Evolutionary conservation across 352 stramenopile species (phyloP).

Genomic region (Pythium sp.): DNA sequence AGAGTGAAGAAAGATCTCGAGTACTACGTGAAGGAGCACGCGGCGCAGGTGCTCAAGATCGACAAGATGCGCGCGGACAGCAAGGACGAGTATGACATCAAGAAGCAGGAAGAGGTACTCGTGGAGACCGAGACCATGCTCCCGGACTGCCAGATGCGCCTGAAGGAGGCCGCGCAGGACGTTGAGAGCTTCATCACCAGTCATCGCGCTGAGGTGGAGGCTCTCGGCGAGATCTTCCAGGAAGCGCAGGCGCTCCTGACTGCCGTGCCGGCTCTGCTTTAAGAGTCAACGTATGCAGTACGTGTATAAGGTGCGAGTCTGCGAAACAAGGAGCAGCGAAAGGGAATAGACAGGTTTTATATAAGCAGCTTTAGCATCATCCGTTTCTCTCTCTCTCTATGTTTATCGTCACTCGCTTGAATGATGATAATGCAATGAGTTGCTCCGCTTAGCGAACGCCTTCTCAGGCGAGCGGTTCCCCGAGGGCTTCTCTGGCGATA

Average conservation of each 20-base stretch:
- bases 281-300: not conserved
- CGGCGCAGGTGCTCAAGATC: conserved; percentile 52
- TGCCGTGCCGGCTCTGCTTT: conserved; percentile 32
- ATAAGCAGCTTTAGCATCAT: not conserved
- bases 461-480: conserved; percentile 38
- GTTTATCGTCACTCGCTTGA: not conserved
- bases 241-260: conserved; percentile 54
- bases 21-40: conserved; percentile 78
- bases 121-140: conserved; percentile 82
- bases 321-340: not conserved
- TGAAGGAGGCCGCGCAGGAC: conserved; percentile 56
- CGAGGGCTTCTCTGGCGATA: conserved; percentile 51
- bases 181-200: conserved; percentile 44
- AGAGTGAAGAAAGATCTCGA: conserved; percentile 83
- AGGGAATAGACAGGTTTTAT: conserved; percentile 7
- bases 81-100: conserved; percentile 72
- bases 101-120: conserved; percentile 80
- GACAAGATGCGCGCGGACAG: conserved; percentile 56
- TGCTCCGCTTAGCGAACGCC: conserved; percentile 27
- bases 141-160: conserved; percentile 68
- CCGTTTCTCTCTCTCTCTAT: not conserved
- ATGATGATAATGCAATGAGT: conserved; percentile 5
- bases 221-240: conserved; percentile 27
- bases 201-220: conserved; percentile 38
- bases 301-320: not conserved